Evolutionary conservation across 805 yeast genomes (phyloP).

Genomic region (Jamesozyma spencerorum): DNA sequence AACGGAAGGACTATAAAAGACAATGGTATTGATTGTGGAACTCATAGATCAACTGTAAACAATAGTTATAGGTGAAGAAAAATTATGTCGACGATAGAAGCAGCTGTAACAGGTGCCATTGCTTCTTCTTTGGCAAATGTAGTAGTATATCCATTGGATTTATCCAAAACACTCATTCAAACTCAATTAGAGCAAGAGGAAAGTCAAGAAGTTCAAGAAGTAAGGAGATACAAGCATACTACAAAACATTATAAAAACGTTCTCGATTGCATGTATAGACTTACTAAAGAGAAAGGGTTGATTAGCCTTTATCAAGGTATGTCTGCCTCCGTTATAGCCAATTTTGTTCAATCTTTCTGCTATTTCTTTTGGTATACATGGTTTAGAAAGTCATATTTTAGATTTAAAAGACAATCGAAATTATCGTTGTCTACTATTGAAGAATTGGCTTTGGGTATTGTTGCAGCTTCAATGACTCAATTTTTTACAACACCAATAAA

Average conservation of each 20-base stretch:
- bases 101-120: conserved; percentile 73
- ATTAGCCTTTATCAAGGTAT: conserved; percentile 68
- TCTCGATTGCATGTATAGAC: conserved; percentile 51
- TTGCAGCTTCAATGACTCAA: conserved; percentile 78
- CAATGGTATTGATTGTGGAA: too few relatives aligned
- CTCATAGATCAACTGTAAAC: too few relatives aligned
- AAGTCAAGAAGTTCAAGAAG: conserved; percentile 5
- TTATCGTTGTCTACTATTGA: conserved; percentile 37
- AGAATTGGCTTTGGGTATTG: conserved; percentile 66
- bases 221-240: background rate
- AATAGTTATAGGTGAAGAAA: too few relatives aligned
- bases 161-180: conserved; percentile 68
- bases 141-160: conserved; percentile 71
- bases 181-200: conserved; percentile 38
- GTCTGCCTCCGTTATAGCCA: conserved; percentile 54
- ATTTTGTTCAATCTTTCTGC: conserved; percentile 70
- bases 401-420: conserved; percentile 27
- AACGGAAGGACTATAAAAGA: too few relatives aligned
- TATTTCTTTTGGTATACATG: conserved; percentile 84
- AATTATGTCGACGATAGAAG: conserved; percentile 47
- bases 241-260: conserved; percentile 45
- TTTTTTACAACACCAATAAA: conserved; percentile 73
- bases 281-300: conserved; percentile 50
- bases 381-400: conserved; percentile 47
- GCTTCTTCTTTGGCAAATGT: conserved; percentile 76